These are phyloP conservation scores for Phytophthora agathidicida DNA, from an alignment of 352 stramenopile species.

Conservation along the genomic window DNA sequence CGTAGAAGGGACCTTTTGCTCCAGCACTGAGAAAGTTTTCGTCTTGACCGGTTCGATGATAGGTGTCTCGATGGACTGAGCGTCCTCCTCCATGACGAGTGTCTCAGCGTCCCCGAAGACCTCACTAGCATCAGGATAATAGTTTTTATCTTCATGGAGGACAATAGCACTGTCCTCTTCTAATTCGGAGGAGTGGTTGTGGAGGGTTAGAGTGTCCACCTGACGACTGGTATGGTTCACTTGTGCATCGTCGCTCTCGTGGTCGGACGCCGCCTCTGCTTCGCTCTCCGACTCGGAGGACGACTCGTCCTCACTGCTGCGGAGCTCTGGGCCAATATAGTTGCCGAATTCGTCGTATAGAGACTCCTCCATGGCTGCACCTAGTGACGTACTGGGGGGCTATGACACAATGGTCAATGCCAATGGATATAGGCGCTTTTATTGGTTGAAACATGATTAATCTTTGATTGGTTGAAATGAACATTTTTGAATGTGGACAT, in stretches of 20 bases:
- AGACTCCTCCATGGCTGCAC: constrained; percentile 90
- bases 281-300: constrained; percentile 60
- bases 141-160: constrained; percentile 99
- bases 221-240: constrained; percentile 29
- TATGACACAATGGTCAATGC: too few relatives aligned
- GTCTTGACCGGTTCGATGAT: constrained; percentile 96
- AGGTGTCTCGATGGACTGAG: constrained; percentile 97
- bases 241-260: constrained; percentile 45
- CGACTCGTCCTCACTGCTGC: constrained; percentile 77
- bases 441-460: constrained; percentile 27
- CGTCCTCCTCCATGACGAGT: constrained; percentile 99
- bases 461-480: constrained; percentile 7
- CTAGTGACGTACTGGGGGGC: neutral
- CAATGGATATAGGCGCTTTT: constrained; percentile 17
- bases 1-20: constrained; percentile 81
- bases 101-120: constrained; percentile 97
- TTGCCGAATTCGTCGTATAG: constrained; percentile 99
- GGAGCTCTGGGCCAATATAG: constrained; percentile 98
- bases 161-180: constrained; percentile 95
- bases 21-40: constrained; percentile 93
- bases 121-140: constrained; percentile 98
- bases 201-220: constrained; percentile 59
- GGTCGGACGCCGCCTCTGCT: constrained; percentile 35
- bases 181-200: constrained; percentile 39
- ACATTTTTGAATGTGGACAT: neutral